Base-by-base conservation (phyloP, 2,329 filamentous ascomycete species). In the Macrophomina phaseolina region DNA sequence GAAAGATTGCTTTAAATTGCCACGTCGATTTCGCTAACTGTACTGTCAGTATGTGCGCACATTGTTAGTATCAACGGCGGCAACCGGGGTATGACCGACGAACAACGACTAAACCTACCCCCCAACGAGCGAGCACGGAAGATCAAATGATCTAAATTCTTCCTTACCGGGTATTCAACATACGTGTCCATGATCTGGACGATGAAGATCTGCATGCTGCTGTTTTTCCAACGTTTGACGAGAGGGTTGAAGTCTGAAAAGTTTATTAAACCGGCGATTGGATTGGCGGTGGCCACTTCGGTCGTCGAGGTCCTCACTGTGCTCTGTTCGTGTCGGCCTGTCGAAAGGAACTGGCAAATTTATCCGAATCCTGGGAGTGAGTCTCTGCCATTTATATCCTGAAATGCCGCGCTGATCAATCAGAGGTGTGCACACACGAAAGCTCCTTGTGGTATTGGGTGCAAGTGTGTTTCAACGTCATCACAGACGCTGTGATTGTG, bases 201-300 rank as follows among this genome's bases (percentile, higher is more conserved):
- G 0, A 69, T 81, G 63, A 81, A 81, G 66, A 71, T 81, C 42
- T 79, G 79, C 69, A 81, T 81, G 78, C 64, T 81, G 18, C 80
- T 77, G 65, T 77, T 81, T 18, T 81, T 79, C 64, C 70, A 71
- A 12, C 77, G 79, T 1, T 70, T 81, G 8, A 75, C 80, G 3
- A 71, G 71, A 2, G 75, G 76, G 0, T 65, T 80, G 0, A 77
- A 75, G 73, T 74, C 77, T 0, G 73, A 80, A 60, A 77, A 73
- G 30, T 75, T 79, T 28, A 73, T 81, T 16, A 69, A 71, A 12
- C 79, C 79, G 0, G 67, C 74, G 7, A 78, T 81, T 71, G 68
- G 64, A 0, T 63, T 79, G 1, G 74, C 80, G 2, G 60, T 65
- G 0, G 34, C 67, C 1, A 78, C 76, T 0, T 72, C 69, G 1